Percentiles rank a stretch among this genome's conserved stretches.
Conservation (phyloP, 108 stramenopile species). For the Fragilariopsis cylindrus region DNA sequence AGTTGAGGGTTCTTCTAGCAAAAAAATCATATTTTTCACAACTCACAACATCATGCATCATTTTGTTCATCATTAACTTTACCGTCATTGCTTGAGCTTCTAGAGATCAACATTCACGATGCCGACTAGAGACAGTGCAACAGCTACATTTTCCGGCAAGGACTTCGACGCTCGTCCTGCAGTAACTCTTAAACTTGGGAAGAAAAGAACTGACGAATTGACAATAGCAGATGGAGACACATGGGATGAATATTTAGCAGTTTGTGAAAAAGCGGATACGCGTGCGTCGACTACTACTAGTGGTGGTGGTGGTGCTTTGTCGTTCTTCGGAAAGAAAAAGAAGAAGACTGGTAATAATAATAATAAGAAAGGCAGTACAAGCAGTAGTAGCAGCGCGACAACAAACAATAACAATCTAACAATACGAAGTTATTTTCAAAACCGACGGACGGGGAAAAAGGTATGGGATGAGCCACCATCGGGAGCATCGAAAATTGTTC, state of each 20-base stretch:
- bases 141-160: too few species aligned
- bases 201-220: constrained; percentile 24
- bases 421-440: constrained; percentile 73
- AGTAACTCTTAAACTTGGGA: constrained; percentile 43
- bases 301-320: not conserved
- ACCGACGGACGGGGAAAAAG: constrained; percentile 55
- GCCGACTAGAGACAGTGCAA: too few species aligned
- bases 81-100: too few species aligned
- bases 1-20: too few species aligned
- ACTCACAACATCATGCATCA: too few species aligned
- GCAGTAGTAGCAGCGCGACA: constrained; percentile 13
- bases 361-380: not conserved
- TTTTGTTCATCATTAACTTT: too few species aligned
- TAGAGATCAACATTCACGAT: too few species aligned
- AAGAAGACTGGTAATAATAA: not conserved
- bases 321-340: constrained; percentile 17
- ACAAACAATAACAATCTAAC: constrained; percentile 26
- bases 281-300: not conserved
- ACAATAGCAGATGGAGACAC: constrained; percentile 63
- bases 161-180: constrained; percentile 5
- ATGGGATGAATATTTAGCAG: constrained; percentile 76
- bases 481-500: constrained; percentile 64
- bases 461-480: constrained; percentile 86
- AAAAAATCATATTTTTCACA: too few species aligned
- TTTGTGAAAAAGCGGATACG: constrained; percentile 40